Conservation (phyloP, 768 basidiomycete species). For the Exsudoporus frostii region DNA sequence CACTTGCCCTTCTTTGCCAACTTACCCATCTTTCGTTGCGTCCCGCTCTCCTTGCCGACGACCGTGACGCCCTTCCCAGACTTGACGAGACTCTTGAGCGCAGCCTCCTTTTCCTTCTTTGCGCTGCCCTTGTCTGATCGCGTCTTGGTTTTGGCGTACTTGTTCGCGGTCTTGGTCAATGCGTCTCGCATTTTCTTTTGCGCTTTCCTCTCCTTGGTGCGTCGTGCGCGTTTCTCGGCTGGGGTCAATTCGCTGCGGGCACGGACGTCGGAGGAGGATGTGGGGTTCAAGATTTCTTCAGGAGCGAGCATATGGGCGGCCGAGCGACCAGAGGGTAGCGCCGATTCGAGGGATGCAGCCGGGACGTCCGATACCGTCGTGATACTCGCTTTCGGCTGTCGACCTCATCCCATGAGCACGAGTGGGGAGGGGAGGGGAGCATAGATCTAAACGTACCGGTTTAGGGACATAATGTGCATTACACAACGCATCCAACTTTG, state of each 20-base stretch:
- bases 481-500: slow-evolving; percentile 88
- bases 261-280: slow-evolving; percentile 48
- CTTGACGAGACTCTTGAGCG: slow-evolving; percentile 79
- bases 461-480: slow-evolving; percentile 97
- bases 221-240: slow-evolving; percentile 69
- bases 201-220: slow-evolving; percentile 65
- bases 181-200: slow-evolving; percentile 65
- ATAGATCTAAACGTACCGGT: slow-evolving; percentile 50
- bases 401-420: not conserved
- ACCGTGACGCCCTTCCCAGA: slow-evolving; percentile 84
- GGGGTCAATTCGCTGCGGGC: slow-evolving; percentile 82
- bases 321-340: slow-evolving; percentile 80
- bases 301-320: slow-evolving; percentile 83
- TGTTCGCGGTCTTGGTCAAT: slow-evolving; percentile 63
- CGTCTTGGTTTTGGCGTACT: slow-evolving; percentile 42
- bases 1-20: slow-evolving; percentile 25
- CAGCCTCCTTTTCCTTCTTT: slow-evolving; percentile 82
- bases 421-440: not conserved
- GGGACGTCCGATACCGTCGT: slow-evolving; percentile 80
- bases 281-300: slow-evolving; percentile 79
- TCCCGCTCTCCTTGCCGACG: slow-evolving; percentile 63
- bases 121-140: slow-evolving; percentile 44
- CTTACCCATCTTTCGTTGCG: slow-evolving; percentile 29
- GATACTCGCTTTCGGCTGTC: slow-evolving; percentile 85
- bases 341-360: slow-evolving; percentile 82